Conservation (phyloP, 768 basidiomycete genomes). For the Tulasnella sp. region DNA sequence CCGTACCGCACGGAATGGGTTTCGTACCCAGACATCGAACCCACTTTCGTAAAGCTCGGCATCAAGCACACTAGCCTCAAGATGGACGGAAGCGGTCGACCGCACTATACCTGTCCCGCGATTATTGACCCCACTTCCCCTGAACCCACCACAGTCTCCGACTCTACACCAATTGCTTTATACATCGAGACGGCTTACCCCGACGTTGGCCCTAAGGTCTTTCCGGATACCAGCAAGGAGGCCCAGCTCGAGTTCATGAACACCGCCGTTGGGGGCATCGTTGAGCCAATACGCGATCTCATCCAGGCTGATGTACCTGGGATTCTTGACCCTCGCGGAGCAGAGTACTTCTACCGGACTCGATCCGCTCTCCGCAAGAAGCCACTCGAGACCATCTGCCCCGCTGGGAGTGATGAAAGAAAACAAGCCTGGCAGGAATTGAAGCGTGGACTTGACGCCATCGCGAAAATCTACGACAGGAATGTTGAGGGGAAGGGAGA, state of each 20-base stretch:
- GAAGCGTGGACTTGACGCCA: slow-evolving; percentile 6
- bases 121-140: slow-evolving; percentile 57
- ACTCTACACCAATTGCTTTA: slow-evolving; percentile 60
- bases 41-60: slow-evolving; percentile 28
- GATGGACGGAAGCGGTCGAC: slow-evolving; percentile 1
- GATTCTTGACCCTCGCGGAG: not conserved
- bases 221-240: slow-evolving; percentile 66
- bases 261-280: slow-evolving; percentile 61
- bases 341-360: slow-evolving; percentile 14
- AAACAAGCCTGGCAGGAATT: slow-evolving; percentile 11
- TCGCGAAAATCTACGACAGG: slow-evolving; percentile 20
- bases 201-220: slow-evolving; percentile 53
- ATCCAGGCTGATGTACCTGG: slow-evolving; percentile 54
- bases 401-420: not conserved
- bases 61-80: slow-evolving; percentile 32
- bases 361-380: not conserved
- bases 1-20: slow-evolving; percentile 29
- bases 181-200: slow-evolving; percentile 68
- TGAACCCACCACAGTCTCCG: slow-evolving; percentile 47
- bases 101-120: slow-evolving; percentile 64
- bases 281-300: slow-evolving; percentile 62
- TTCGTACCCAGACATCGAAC: slow-evolving; percentile 30
- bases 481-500: slow-evolving; percentile 20
- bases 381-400: slow-evolving; percentile 8
- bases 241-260: slow-evolving; percentile 67